phyloP scores from a whole-genome alignment of 495 filamentous ascomycete genomes.

The Trichoderma gamsii region DNA sequence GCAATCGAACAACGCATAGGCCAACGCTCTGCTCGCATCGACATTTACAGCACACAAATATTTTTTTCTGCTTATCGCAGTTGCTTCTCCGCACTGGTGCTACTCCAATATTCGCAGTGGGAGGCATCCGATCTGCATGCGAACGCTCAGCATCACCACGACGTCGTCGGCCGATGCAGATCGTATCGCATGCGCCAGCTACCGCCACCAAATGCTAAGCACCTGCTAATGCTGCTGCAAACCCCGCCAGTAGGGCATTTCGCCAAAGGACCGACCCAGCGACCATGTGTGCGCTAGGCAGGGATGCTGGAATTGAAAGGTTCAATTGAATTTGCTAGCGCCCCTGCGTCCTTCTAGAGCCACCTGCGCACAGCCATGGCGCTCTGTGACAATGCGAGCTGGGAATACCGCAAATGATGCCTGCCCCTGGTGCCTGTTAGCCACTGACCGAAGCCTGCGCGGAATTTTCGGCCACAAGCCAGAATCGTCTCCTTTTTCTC shows the following conservation, averaged over 20 bases:
- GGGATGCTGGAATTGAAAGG: neutral
- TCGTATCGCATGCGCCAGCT: constrained; percentile 7
- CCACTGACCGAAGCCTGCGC: neutral
- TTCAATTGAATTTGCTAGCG: constrained; percentile 10
- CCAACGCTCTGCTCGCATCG: neutral
- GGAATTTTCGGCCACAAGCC: neutral
- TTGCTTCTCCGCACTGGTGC: neutral
- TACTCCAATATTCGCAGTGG: neutral
- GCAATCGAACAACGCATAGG: constrained; percentile 3
- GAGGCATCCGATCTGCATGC: neutral
- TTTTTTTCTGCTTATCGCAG: neutral
- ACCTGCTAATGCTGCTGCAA: neutral
- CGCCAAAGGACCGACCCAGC: neutral
- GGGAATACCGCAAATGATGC: neutral
- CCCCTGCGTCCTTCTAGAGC: constrained; percentile 1
- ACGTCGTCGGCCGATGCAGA: neutral
- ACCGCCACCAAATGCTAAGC: neutral
- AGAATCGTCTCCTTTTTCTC: neutral
- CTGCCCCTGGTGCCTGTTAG: neutral
- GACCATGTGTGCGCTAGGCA: neutral
- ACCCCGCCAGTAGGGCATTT: neutral
- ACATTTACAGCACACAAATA: neutral
- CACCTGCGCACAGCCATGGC: neutral
- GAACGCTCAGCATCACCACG: neutral
- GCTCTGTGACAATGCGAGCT: neutral